Conservation (phyloP, 345 rosid genomes). For the Balakata baccata region DNA sequence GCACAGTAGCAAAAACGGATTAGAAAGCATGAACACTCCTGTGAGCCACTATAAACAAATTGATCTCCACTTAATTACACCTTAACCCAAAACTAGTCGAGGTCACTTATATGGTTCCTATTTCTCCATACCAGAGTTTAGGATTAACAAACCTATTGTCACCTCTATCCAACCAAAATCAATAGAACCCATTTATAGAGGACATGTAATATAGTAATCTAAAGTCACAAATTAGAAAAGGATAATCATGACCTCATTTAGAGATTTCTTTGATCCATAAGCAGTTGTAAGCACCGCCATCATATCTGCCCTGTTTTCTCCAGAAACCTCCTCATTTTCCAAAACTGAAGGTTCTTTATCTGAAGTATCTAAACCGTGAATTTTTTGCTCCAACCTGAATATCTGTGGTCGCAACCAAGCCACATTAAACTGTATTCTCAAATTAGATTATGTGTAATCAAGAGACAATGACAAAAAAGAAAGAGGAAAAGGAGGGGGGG, state of each 20-base stretch:
- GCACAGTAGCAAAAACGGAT: no score
- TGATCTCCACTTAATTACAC: not conserved
- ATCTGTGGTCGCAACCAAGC: slow-evolving; percentile 35
- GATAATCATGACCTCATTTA: slow-evolving; percentile 36
- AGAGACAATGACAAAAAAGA: not conserved
- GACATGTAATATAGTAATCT: not conserved
- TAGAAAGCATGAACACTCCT: no score
- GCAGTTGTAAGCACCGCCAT: slow-evolving; percentile 18
- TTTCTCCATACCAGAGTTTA: not conserved
- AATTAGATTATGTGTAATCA: not conserved
- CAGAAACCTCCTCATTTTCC: slow-evolving; percentile 30
- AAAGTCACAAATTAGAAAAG: not conserved
- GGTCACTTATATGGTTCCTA: not conserved
- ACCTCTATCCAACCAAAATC: not conserved
- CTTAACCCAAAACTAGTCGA: not conserved
- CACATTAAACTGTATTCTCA: not conserved
- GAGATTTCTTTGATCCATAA: slow-evolving; percentile 51
- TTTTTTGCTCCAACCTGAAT: slow-evolving; percentile 67
- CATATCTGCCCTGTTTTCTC: slow-evolving; percentile 21
- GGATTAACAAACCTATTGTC: not conserved
- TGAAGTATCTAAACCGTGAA: slow-evolving; percentile 25
- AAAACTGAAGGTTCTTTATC: slow-evolving; percentile 35
- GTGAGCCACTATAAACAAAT: no score
- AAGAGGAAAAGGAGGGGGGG: no score
- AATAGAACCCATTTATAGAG: not conserved